A percentile compares a stretch with the other conserved stretches of the same genome.
These are phyloP conservation scores for Aspergillus tubingensis DNA, from an alignment of 2,329 filamentous ascomycete genomes.

Conservation along the genomic window DNA sequence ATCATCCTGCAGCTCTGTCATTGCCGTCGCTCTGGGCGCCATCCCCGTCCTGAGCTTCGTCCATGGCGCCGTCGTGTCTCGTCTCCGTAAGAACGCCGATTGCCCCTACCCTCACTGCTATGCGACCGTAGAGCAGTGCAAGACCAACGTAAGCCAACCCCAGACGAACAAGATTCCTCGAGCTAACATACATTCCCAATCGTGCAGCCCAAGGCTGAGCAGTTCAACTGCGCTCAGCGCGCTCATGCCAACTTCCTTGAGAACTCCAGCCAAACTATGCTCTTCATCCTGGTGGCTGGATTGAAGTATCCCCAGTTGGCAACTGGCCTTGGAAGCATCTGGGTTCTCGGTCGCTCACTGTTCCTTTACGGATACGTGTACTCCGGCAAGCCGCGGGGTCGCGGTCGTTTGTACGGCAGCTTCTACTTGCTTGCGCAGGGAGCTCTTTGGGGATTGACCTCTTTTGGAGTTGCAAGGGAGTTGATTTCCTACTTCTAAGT, in stretches of 20 bases:
- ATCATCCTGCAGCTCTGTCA: constrained; percentile 52
- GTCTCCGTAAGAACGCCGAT: constrained; percentile 54
- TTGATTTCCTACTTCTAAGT: constrained; percentile 28
- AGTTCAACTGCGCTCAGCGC: constrained; percentile 58
- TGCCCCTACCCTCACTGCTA: constrained; percentile 62
- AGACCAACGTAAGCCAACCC: constrained; percentile 41
- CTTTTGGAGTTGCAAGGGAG: constrained; percentile 39
- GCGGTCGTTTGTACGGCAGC: constrained; percentile 38
- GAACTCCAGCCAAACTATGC: constrained; percentile 55
- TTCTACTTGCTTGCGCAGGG: constrained; percentile 45
- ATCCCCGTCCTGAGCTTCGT: constrained; percentile 55
- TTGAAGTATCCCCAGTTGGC: constrained; percentile 54
- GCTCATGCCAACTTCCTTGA: constrained; percentile 63
- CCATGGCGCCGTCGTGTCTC: constrained; percentile 51
- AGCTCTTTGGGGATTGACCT: constrained; percentile 42
- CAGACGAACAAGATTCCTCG: constrained; percentile 28
- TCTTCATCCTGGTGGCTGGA: constrained; percentile 56
- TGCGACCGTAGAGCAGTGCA: constrained; percentile 58
- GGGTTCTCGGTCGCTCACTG: constrained; percentile 53
- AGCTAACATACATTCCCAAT: background rate
- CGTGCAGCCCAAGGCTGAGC: constrained; percentile 43
- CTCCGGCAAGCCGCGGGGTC: constrained; percentile 40
- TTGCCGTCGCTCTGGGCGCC: constrained; percentile 56
- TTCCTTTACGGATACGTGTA: constrained; percentile 53
- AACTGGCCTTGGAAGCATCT: constrained; percentile 50